These are phyloP conservation scores for Globisporangium emineosum DNA, from an alignment of 352 stramenopile genomes.

Conservation along the genomic window DNA sequence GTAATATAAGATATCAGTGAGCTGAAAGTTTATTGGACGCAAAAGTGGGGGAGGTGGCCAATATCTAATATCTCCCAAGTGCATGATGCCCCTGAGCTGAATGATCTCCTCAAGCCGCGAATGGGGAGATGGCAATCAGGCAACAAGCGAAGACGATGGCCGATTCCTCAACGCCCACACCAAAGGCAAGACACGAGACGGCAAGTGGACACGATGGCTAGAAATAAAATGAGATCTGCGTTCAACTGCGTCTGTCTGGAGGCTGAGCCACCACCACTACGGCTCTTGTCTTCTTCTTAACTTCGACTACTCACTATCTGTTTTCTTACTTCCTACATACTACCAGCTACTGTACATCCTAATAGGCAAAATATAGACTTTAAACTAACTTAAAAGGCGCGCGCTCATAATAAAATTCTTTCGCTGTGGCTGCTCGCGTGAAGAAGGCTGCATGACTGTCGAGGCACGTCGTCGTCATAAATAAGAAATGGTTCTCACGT, in stretches of 20 bases:
- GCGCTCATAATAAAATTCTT: neutral
- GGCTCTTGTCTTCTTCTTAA: conserved; percentile 12
- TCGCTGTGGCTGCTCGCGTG: neutral
- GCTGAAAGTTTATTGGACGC: too few species aligned
- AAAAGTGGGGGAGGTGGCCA: too few species aligned
- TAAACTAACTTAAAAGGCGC: conserved; percentile 14
- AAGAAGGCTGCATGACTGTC: too few species aligned
- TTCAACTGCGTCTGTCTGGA: neutral
- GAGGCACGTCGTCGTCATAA: conserved; percentile 28
- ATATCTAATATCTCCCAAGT: too few species aligned
- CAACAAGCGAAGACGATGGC: too few species aligned
- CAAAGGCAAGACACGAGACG: too few species aligned
- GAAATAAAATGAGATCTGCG: neutral
- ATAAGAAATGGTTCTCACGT: conserved; percentile 29
- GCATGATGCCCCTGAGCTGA: too few species aligned
- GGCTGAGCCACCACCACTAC: neutral
- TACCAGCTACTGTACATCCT: conserved; percentile 21
- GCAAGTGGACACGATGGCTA: neutral
- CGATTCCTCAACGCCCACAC: too few species aligned
- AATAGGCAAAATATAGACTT: conserved; percentile 8
- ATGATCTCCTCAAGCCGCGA: too few species aligned
- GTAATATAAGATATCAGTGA: too few species aligned
- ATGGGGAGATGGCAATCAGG: too few species aligned
- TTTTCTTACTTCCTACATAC: conserved; percentile 11
- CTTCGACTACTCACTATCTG: conserved; percentile 1